A percentile compares a stretch with the other conserved stretches of the same genome.
phyloP scores from a whole-genome alignment of 495 filamentous ascomycete species.

The Aspergillus asperescens region DNA sequence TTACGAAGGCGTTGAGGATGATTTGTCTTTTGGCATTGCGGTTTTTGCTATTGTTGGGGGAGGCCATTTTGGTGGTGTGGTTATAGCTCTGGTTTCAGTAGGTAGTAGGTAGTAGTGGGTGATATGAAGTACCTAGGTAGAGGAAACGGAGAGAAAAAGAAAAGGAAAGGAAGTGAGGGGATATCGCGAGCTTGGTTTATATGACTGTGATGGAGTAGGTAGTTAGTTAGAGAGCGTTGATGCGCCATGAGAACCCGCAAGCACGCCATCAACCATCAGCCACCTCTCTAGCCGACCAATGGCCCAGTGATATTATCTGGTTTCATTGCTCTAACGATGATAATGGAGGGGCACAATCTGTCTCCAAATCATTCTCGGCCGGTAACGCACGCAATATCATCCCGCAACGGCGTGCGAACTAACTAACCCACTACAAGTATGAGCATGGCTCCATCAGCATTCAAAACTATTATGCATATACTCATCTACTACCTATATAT shows the following conservation, averaged over 20 bases:
- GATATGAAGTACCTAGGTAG: no score
- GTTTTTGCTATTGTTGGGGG: background rate
- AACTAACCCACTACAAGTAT: no score
- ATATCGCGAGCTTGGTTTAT: no score
- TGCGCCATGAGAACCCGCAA: background rate
- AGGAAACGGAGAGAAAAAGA: no score
- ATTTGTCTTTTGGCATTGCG: slow-evolving; percentile 40
- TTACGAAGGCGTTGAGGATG: slow-evolving; percentile 55
- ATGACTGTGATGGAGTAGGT: no score
- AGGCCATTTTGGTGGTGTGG: background rate
- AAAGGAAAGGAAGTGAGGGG: background rate
- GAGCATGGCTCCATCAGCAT: background rate
- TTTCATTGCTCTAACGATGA: no score
- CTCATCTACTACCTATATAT: no score
- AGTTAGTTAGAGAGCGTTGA: background rate
- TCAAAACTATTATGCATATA: no score
- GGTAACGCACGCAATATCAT: background rate
- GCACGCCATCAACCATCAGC: background rate
- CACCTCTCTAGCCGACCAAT: no score
- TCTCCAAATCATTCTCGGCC: background rate
- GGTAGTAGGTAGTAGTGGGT: no score
- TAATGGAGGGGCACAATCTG: no score
- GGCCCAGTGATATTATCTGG: background rate
- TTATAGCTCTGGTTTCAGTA: no score
- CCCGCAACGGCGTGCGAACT: background rate